Evolutionary conservation across 2,329 filamentous ascomycete species (phyloP), one percentile per base, ranked within the genome.

Genomic region (Aspergillus oerlinghausenensis): DNA sequence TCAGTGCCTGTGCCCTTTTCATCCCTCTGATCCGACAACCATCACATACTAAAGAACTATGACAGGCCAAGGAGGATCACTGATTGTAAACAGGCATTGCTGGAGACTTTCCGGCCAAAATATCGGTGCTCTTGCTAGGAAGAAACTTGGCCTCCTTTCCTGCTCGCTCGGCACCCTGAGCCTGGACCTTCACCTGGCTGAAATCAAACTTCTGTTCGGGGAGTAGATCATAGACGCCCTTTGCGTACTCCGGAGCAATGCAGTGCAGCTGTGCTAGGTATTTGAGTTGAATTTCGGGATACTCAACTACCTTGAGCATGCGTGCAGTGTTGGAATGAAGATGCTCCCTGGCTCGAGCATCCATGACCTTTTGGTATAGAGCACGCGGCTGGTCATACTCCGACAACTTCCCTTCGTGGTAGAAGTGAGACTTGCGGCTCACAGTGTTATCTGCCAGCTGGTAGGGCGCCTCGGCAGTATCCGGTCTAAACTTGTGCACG

Each of bases 261-360:
- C 78, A 77, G 66, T 80, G 79, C 50, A 78, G 71, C 66, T 84
- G 81, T 0, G 79, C 79, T 1, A 83, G 72, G 62, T 83, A 83
- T 58, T 80, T 80, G 58, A 77, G 70, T 73, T 80, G 75, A 32
- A 81, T 79, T 38, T 75, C 68, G 0, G 72, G 67, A 50, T 74
- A 75, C n/a, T 69, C 70, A 49, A 80, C 78, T n/a, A 73, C 63
- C 25, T 71, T 72, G 40, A 82, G 65, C 62, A 75, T 73, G 49
- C 75, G 75, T 2, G 73, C 79, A 0, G 80, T 83, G 63, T 83
- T 84, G 42, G 66, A 66, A 60, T 79, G 76, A 6, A 80, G 75
- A 60, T 82, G 76, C 50, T 75, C 65, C 32, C 76, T 71, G 60
- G 73, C 69, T 54, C 75, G 60, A 10, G 75, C 70, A 51, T 64